Conservation (phyloP, 345 rosid species). For the Raphanus sativus region DNA sequence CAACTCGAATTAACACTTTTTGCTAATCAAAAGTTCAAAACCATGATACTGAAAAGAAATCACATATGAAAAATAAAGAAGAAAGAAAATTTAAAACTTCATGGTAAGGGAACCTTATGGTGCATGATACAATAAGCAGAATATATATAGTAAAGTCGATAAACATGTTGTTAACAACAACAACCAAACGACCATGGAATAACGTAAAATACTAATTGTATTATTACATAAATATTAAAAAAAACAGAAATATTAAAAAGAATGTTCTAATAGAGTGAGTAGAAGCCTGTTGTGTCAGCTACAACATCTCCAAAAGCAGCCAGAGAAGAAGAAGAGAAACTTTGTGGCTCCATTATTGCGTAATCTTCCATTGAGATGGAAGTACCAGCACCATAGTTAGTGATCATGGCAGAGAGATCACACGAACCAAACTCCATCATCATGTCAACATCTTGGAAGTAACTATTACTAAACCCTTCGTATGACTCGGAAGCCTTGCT, state of each 20-base stretch:
- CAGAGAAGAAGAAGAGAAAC: conserved; percentile 32
- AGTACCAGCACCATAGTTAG: conserved; percentile 35
- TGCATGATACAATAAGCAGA: conserved; percentile 20
- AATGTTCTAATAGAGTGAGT: conserved; percentile 35
- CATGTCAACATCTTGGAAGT: conserved; percentile 29
- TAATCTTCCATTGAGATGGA: conserved; percentile 36
- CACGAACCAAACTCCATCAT: conserved; percentile 43
- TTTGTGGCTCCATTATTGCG: conserved; percentile 35
- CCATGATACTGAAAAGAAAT: background rate
- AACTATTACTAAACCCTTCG: conserved; percentile 31
- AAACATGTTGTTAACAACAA: conserved; percentile 18
- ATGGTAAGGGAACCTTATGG: conserved; percentile 25
- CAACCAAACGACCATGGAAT: conserved; percentile 24
- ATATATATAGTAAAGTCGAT: conserved; percentile 23
- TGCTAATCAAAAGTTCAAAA: background rate
- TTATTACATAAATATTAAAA: conserved; percentile 19
- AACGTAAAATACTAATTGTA: conserved; percentile 13
- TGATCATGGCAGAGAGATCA: conserved; percentile 61
- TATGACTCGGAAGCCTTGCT: conserved; percentile 24
- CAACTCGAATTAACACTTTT: conserved; percentile 20
- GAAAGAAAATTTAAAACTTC: conserved; percentile 5
- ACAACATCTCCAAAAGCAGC: conserved; percentile 47
- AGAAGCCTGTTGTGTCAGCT: conserved; percentile 41
- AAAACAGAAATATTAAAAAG: conserved; percentile 15
- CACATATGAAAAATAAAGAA: background rate